These are phyloP conservation scores for Marchantia polymorpha DNA, from an alignment of 225 moss, liverwort and hornwort species.

Conservation along the genomic window DNA sequence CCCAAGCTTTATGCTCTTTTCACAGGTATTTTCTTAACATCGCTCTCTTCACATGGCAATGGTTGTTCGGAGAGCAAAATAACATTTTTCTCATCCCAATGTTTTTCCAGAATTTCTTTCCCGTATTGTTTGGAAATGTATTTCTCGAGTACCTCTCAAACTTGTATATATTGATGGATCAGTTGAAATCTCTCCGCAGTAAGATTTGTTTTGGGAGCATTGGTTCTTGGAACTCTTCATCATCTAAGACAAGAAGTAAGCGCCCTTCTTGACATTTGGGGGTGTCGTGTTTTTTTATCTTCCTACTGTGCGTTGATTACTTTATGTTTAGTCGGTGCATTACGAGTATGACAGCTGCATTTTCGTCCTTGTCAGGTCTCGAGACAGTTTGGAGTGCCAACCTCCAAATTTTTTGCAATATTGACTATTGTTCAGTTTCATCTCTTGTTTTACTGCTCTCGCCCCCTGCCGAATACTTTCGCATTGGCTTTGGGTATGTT, in stretches of 20 bases:
- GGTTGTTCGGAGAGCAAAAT: neutral
- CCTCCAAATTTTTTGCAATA: constrained; percentile 61
- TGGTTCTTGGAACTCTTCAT: constrained; percentile 68
- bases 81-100: neutral
- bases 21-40: constrained; percentile 44
- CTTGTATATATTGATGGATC: too few species aligned
- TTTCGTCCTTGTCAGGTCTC: constrained; percentile 45
- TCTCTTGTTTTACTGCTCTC: constrained; percentile 88
- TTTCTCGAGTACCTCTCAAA: neutral
- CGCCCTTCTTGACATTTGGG: neutral
- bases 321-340: neutral
- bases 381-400: constrained; percentile 67
- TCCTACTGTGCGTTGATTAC: neutral
- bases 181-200: constrained; percentile 40
- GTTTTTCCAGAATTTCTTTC: neutral
- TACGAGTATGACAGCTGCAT: neutral
- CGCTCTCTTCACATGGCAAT: neutral
- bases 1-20: constrained; percentile 71
- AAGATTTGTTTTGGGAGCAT: constrained; percentile 70
- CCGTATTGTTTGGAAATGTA: neutral
- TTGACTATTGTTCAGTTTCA: constrained; percentile 77
- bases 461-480: constrained; percentile 89
- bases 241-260: constrained; percentile 65
- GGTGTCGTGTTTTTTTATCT: neutral
- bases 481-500: constrained; percentile 79